Conservation (phyloP, 176 grass and related monocot genomes). For the Elymus sibiricus region DNA sequence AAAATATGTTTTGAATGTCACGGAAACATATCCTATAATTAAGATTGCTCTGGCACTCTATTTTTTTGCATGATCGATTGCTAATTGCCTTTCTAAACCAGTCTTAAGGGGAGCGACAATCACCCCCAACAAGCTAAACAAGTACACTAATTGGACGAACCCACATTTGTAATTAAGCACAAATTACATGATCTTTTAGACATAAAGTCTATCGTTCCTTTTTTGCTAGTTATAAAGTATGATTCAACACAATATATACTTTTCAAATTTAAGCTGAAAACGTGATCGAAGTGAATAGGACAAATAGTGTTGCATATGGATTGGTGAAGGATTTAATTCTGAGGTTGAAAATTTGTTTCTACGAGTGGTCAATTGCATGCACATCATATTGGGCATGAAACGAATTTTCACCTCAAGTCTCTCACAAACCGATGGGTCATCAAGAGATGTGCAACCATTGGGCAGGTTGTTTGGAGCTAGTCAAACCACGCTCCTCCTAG, state of each 20-base stretch:
- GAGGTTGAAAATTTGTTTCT: too few species aligned
- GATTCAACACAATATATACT: not conserved
- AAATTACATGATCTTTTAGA: not conserved
- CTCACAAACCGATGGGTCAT: too few species aligned
- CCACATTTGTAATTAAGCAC: not conserved
- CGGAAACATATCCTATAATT: not conserved
- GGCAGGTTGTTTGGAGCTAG: too few species aligned
- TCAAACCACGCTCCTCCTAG: too few species aligned
- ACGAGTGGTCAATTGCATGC: too few species aligned
- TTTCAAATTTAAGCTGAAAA: not conserved
- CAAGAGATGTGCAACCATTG: too few species aligned
- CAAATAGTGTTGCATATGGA: not conserved
- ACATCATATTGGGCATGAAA: too few species aligned
- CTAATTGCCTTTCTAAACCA: not conserved
- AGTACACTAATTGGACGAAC: slow-evolving; percentile 17
- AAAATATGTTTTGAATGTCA: too few species aligned
- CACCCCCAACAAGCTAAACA: slow-evolving; percentile 24
- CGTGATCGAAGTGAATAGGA: not conserved
- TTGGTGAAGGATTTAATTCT: not conserved
- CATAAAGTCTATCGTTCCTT: not conserved
- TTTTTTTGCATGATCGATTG: not conserved
- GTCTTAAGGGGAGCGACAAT: slow-evolving; percentile 28
- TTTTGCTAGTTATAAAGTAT: not conserved
- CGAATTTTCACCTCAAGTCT: too few species aligned
- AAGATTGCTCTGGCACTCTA: not conserved